Base-by-base conservation (phyloP, 2,329 filamentous ascomycete species). In the Alternaria sp. region DNA sequence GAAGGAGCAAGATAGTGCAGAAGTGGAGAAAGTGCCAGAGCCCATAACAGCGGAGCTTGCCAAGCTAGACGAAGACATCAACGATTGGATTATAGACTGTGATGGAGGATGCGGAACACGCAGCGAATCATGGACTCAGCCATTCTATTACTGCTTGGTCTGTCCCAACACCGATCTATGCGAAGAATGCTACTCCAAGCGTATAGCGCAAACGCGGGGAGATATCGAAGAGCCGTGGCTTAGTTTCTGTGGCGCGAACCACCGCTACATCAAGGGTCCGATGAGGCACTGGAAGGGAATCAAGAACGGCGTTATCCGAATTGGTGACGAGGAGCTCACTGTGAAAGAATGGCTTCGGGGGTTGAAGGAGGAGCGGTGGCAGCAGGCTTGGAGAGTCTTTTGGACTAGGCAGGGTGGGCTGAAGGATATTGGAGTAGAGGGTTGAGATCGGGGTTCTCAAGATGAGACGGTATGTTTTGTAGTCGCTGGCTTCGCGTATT, bases 291-390 rank as follows among this genome's bases (percentile, higher is more conserved):
- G 37, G 45, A 42, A 42, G 17, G 45, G 53, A 2, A n/a, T 55
- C 5, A 55, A 51, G 45, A 33, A 55, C 0, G 37, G 45, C 9
- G 29, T 44, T 2, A 55, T 51, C n/a, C 11, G 37, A 1, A 14
- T 29, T 7, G n/a, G n/a, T 0, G 37, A 36, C 2, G 59, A 63
- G 13, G 45, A 58, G 26, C 14, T 66, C 3, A 14, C 56, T 8
- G 62, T 71, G 10, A 55, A 51, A 36, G 59, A 60, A 1, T 71
- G 65, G 67, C 23, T 70, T 8, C 52, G 51, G 31, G 55, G 48
- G 8, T 29, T 68, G 31, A 63, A 67, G 46, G 58, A 68, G 34
- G 56, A 61, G 23, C 59, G 55, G 33, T 72, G 66, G 69, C 44
- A 33, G 14, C 52, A 58, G 23, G 68, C 66, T 26, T 72, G 67